These are phyloP conservation scores for Canna indica DNA, from an alignment of 176 grass and related monocot species.

Conservation along the genomic window DNA sequence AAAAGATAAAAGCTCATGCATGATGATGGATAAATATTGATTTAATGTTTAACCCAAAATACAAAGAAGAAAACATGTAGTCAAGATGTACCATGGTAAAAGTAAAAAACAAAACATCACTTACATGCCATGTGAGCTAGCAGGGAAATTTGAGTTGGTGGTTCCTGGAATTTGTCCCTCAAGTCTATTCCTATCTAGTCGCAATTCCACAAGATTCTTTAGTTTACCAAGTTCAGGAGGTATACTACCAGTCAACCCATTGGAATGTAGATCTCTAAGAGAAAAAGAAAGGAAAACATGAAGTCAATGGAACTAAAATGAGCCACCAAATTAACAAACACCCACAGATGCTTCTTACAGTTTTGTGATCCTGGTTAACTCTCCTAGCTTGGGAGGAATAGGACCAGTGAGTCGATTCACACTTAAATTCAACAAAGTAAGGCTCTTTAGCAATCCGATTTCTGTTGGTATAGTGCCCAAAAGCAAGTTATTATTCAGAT, in stretches of 20 bases:
- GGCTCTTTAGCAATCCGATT: constrained; percentile 54
- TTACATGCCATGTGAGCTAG: constrained; percentile 38
- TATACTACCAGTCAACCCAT: constrained; percentile 72
- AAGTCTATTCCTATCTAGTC: constrained; percentile 78
- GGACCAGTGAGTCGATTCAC: constrained; percentile 68
- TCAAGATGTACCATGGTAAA: not conserved
- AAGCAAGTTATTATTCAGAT: constrained; percentile 74
- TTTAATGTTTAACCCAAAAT: not conserved
- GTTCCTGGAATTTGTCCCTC: constrained; percentile 63
- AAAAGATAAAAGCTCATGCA: too few relatives aligned
- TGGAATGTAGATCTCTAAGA: constrained; percentile 69
- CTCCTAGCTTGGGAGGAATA: constrained; percentile 51
- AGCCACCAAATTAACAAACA: not conserved
- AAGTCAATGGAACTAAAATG: not conserved
- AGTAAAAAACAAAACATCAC: constrained; percentile 15
- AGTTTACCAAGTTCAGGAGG: constrained; percentile 59
- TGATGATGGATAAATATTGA: not conserved
- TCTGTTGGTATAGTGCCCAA: constrained; percentile 72
- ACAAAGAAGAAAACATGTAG: not conserved
- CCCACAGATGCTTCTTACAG: constrained; percentile 39
- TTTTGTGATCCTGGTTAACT: constrained; percentile 42
- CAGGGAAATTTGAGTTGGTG: constrained; percentile 35
- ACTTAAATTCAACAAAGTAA: constrained; percentile 70
- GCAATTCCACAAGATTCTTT: constrained; percentile 63
- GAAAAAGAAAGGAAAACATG: constrained; percentile 6